A percentile compares a stretch with the other conserved stretches of the same genome.
phyloP scores from a whole-genome alignment of 768 basidiomycete species.

The Rhodotorula graminis region DNA sequence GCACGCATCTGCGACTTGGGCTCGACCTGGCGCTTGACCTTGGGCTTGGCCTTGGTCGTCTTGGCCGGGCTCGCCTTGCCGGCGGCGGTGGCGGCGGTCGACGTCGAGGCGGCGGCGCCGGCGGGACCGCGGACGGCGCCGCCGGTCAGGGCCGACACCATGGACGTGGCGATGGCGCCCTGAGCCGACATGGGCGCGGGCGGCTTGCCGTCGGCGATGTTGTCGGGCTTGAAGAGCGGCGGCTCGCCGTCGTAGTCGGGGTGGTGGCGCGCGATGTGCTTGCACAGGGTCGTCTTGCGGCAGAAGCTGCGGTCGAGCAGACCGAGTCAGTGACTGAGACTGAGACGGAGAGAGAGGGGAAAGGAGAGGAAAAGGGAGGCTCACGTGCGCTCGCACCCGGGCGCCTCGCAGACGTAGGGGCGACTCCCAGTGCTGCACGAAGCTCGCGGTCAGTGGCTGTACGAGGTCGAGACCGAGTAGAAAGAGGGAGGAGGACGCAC shows the following conservation, averaged over 20 bases:
- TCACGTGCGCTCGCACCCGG: slow-evolving; percentile 43
- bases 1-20: not conserved
- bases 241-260: not conserved
- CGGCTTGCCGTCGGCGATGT: too few relatives aligned
- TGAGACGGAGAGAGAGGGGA: not conserved
- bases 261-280: slow-evolving; percentile 47
- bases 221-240: not conserved
- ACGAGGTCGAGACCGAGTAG: not conserved
- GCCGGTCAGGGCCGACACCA: too few relatives aligned
- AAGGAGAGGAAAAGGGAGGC: slow-evolving; percentile 13
- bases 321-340: too few relatives aligned
- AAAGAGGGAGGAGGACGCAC: not conserved
- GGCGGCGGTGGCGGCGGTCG: too few relatives aligned
- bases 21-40: not conserved
- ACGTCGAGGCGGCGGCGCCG: too few relatives aligned
- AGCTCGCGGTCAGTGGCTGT: not conserved
- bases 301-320: slow-evolving; percentile 39
- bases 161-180: too few relatives aligned
- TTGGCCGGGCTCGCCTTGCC: not conserved
- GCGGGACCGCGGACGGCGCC: too few relatives aligned
- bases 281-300: slow-evolving; percentile 49
- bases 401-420: slow-evolving; percentile 46
- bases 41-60: too few relatives aligned
- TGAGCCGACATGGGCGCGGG: too few relatives aligned
- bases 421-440: slow-evolving; percentile 44